These are phyloP conservation scores for Erodium maritimum DNA, from an alignment of 345 rosid genomes.

Conservation along the genomic window DNA sequence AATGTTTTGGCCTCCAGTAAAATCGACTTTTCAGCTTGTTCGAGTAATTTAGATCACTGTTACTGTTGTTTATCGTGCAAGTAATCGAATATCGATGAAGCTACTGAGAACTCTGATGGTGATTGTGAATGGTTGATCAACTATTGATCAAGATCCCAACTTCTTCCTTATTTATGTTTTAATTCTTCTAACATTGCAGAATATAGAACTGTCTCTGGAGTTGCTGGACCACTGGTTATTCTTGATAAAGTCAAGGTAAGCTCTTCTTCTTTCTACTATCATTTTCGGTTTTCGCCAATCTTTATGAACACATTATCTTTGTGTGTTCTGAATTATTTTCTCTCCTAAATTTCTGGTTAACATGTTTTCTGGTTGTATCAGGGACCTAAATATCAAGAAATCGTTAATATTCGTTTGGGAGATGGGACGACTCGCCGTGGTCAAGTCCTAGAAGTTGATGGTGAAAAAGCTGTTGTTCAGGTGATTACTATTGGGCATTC, in stretches of 20 bases:
- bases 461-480: conserved; percentile 98
- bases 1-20: neutral
- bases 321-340: neutral
- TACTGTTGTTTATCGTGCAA: neutral
- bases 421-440: conserved; percentile 93
- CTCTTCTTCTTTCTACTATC: neutral
- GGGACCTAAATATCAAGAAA: conserved; percentile 98
- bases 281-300: neutral
- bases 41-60: neutral
- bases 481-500: conserved; percentile 16
- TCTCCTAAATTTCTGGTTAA: neutral
- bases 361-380: conserved; percentile 8
- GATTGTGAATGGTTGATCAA: neutral
- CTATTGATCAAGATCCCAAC: neutral
- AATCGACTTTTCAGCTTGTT: neutral
- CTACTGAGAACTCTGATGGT: neutral
- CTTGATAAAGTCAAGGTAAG: conserved; percentile 92
- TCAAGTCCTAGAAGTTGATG: conserved; percentile 95
- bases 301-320: neutral
- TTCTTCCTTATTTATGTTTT: conserved; percentile 7
- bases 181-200: conserved; percentile 28
- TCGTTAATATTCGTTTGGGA: conserved; percentile 87
- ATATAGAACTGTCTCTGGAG: conserved; percentile 93
- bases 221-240: conserved; percentile 96
- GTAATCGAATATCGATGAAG: neutral